These are phyloP conservation scores for carrot (Daucus carota) DNA, from an alignment of 129 eudicot species.

Conservation along the genomic window DH1_v3.0 NC_030387.2:36308501-36309000, in stretches of 20 bases:
- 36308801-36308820: constrained; percentile 51
- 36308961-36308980: constrained; percentile 35
- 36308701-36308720: not conserved
- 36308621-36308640: not conserved
- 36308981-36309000: constrained; percentile 12
- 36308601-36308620: not conserved
- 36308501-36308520: not conserved
- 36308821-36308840: constrained; percentile 72
- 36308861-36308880: constrained; percentile 50
- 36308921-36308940: constrained; percentile 6
- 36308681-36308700: constrained; percentile 3
- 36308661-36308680: constrained; percentile 15
- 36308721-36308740: constrained; percentile 16
- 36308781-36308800: constrained; percentile 5
- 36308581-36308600: no score
- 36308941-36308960: constrained; percentile 18
- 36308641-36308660: constrained; percentile 14
- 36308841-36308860: constrained; percentile 70
- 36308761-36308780: constrained; percentile 16
- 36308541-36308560: not conserved
- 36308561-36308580: not conserved
- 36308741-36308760: constrained; percentile 21
- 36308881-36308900: constrained; percentile 41
- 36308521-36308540: not conserved
- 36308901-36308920: constrained; percentile 12